Evolutionary conservation across 164 flowering plant genomes (phyloP).

Genomic region (Pachysandra terminalis): DNA sequence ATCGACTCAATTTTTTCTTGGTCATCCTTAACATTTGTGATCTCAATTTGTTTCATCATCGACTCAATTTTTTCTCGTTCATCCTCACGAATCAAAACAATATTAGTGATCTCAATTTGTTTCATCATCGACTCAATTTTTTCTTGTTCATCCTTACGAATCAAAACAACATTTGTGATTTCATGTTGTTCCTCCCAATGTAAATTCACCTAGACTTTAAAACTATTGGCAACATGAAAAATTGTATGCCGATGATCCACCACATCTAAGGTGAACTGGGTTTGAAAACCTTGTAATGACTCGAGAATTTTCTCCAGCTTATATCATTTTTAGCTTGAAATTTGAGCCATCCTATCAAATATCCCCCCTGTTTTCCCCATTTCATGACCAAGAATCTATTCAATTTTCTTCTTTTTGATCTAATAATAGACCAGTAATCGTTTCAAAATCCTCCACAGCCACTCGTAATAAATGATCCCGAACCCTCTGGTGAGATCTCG

Average conservation of each 20-base stretch:
- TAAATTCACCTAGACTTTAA: not conserved
- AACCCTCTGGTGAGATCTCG: conserved; percentile 19
- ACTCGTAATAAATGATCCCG: not conserved
- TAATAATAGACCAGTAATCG: conserved; percentile 5
- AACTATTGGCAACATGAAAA: not conserved
- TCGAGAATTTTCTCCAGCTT: not conserved
- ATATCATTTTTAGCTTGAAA: not conserved
- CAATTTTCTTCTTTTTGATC: conserved; percentile 9
- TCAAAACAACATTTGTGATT: not conserved
- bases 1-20: no score
- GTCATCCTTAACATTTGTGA: no score
- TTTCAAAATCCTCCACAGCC: no score
- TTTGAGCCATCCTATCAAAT: not conserved
- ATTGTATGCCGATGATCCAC: not conserved
- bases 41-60: no score
- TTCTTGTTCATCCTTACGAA: no score
- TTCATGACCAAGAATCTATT: not conserved
- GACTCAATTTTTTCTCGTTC: no score
- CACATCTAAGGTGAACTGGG: not conserved
- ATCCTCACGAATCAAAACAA: no score
- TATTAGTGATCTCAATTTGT: no score
- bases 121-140: no score
- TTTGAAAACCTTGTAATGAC: not conserved
- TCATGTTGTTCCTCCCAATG: conserved; percentile 2
- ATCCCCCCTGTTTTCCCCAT: conserved; percentile 2